phyloP scores from a whole-genome alignment of 805 yeast species.

The Kluyveromyces nonfermentans region DNA sequence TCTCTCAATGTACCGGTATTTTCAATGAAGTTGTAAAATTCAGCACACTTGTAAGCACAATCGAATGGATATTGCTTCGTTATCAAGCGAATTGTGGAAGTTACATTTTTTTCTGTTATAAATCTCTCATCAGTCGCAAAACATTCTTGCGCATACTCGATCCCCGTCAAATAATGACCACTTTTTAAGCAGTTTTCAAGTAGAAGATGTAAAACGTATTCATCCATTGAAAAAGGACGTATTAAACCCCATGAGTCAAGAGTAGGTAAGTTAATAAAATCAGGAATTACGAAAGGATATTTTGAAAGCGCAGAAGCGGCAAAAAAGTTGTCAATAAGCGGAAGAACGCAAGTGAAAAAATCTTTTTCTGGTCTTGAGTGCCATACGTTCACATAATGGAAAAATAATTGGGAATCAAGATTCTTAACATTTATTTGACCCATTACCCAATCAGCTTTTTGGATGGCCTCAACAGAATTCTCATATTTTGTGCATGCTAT shows the following conservation, averaged over 20 bases:
- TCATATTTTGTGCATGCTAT: slow-evolving; percentile 15
- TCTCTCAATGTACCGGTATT: slow-evolving; percentile 4
- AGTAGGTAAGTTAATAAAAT: slow-evolving; percentile 8
- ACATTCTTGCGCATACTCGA: slow-evolving; percentile 9
- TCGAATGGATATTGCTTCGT: slow-evolving; percentile 9
- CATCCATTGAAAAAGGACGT: slow-evolving; percentile 9
- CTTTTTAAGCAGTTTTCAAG: slow-evolving; percentile 11
- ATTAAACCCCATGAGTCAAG: slow-evolving; percentile 12
- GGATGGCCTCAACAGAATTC: slow-evolving; percentile 12
- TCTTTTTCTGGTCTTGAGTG: slow-evolving; percentile 8
- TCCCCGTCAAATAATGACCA: slow-evolving; percentile 13
- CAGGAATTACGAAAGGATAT: slow-evolving; percentile 2
- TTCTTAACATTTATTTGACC: slow-evolving; percentile 11
- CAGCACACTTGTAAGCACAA: slow-evolving; percentile 13
- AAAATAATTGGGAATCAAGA: slow-evolving; percentile 18
- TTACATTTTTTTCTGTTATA: slow-evolving; percentile 3
- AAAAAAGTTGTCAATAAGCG: slow-evolving; percentile 14
- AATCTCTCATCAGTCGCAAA: slow-evolving; percentile 3
- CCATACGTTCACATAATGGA: slow-evolving; percentile 17
- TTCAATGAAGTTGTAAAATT: slow-evolving; percentile 10
- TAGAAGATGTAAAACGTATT: slow-evolving; percentile 15
- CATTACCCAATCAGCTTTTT: slow-evolving; percentile 13
- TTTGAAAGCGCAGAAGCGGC: slow-evolving; percentile 3
- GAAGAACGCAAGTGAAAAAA: slow-evolving; percentile 4
- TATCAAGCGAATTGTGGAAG: slow-evolving; percentile 6